Base-by-base conservation (phyloP, 331 rosid genomes). In the Pyrus hybrid region DNA sequence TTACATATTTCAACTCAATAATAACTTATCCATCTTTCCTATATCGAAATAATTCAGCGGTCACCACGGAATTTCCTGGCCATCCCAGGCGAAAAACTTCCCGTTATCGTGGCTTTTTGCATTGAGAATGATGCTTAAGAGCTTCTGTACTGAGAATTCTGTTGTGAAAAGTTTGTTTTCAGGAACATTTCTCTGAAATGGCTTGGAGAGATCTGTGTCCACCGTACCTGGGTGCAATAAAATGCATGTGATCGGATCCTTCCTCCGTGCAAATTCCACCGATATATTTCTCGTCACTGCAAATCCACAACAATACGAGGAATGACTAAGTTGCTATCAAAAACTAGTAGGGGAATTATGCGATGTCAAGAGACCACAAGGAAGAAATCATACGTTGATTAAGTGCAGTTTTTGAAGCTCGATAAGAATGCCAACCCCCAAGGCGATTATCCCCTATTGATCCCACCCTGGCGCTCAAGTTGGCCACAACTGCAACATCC, bases 391-490 rank as follows among this genome's bases (percentile, higher is more conserved):
- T 88, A 90, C 98, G 61, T 82, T 93, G 98, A 86, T 93, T 93
- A 70, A 93, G 96, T 22, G 97, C 93, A 35, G 98, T n/a, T 87
- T 93, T 93, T 28, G 98, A 93, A 82, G 98, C 78, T 68, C 97
- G 93, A 75, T 93, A 91, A 17, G 98, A 90, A 76, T 93, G 97
- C 98, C 98, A 93, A 49, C 97, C 97, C 47, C 98, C 98, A 7
- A 91, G 91, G 67, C 62, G 88, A 68, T 93, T 93, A 85, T 93
- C 97, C 70, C 94, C 96, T 28, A 93, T 90, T 49, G 98, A 93
- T 75, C 93, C 98, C 60, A 93, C 98, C 76, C 96, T 84, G 20
- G 98, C 97, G 80, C 98, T 93, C 83, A 93, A 61, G 77, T 87
- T 93, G 84, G 97, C 98, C 77, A 91, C 88, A 70, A 93, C 93